Conservation (phyloP, 148 eudicot species). For the Gaultheria prostrata region DNA sequence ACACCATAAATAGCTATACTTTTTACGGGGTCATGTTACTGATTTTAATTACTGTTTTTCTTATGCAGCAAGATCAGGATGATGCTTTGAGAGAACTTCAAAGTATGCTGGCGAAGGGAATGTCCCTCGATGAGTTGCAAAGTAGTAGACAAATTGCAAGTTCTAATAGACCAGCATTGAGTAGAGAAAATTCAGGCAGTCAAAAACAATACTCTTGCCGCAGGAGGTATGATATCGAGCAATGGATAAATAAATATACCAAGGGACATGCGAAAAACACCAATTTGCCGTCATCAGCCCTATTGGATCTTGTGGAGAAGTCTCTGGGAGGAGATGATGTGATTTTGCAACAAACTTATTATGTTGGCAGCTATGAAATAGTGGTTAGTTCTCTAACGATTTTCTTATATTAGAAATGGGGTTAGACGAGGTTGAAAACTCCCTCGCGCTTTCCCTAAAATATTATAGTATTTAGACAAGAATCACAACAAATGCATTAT, state of each 20-base stretch:
- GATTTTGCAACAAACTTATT: neutral
- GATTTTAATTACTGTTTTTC: neutral
- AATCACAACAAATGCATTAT: neutral
- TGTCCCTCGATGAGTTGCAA: conserved; percentile 11
- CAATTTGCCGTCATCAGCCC: neutral
- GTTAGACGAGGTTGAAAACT: neutral
- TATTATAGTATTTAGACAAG: neutral
- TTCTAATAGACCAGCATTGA: neutral
- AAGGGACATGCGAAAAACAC: neutral
- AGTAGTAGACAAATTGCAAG: neutral
- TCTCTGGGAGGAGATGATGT: conserved; percentile 10
- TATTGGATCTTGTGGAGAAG: conserved; percentile 12
- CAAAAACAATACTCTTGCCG: neutral
- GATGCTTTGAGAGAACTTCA: conserved; percentile 13
- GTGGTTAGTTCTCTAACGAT: conserved; percentile 4
- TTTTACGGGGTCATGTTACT: neutral
- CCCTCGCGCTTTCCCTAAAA: neutral
- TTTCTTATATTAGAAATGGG: neutral
- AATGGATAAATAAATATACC: neutral
- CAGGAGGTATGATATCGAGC: neutral
- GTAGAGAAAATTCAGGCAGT: neutral
- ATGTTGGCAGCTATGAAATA: conserved; percentile 12
- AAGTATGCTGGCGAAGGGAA: neutral
- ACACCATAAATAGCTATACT: neutral
- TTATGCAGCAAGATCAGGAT: conserved; percentile 13